Percentiles rank a stretch among this genome's conserved stretches.
Conservation (phyloP, 148 eudicot genomes). For the Bassia scoparia region DNA sequence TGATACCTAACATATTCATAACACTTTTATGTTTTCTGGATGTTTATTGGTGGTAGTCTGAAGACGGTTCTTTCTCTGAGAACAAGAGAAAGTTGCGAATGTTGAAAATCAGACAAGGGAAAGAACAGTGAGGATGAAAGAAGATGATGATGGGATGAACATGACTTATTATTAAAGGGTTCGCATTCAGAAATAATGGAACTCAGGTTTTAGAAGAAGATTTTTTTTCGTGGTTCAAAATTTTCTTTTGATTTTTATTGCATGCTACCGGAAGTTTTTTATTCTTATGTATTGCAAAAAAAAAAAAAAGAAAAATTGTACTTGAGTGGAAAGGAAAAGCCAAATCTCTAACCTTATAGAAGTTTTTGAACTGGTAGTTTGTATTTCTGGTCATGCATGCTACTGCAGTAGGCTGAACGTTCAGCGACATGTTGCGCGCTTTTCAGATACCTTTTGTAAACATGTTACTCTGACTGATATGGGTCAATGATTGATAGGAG, state of each 20-base stretch:
- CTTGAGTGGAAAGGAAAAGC: too few relatives aligned
- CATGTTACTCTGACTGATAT: not conserved
- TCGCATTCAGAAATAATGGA: constrained; percentile 48
- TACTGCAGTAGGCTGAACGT: too few relatives aligned
- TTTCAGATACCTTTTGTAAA: not conserved
- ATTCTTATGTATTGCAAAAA: not conserved
- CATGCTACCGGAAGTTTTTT: not conserved
- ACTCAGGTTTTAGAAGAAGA: constrained; percentile 31
- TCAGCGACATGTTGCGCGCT: not conserved
- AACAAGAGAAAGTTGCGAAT: constrained; percentile 22
- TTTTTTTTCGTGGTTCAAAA: not conserved
- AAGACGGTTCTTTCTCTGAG: constrained; percentile 22
- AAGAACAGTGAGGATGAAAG: constrained; percentile 14
- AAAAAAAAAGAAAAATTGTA: too few relatives aligned
- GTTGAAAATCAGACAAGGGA: constrained; percentile 20
- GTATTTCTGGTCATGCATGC: too few relatives aligned
- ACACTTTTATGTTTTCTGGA: not conserved
- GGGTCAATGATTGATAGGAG: not conserved
- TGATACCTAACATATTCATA: not conserved
- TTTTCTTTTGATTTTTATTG: too few relatives aligned
- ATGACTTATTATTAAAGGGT: constrained; percentile 41
- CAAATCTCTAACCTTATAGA: too few relatives aligned
- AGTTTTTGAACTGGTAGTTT: too few relatives aligned
- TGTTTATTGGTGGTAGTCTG: constrained; percentile 27
- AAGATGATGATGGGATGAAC: constrained; percentile 32